Evolutionary conservation across 2,329 filamentous ascomycete genomes (phyloP).

Genomic region (Trichoderma simmonsii): DNA sequence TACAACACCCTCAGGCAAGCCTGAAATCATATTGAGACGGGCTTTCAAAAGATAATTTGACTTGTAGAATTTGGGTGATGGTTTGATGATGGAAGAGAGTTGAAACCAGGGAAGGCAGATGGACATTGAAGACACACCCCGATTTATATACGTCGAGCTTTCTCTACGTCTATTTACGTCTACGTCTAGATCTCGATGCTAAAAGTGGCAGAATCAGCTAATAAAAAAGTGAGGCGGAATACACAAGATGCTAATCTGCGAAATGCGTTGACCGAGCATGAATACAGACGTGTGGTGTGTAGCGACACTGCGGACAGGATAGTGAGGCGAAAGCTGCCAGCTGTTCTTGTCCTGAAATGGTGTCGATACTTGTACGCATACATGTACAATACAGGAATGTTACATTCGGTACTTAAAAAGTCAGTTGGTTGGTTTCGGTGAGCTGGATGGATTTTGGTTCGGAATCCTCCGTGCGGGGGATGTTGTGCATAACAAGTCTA

Average conservation of each 20-base stretch:
- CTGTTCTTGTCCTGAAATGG: not conserved
- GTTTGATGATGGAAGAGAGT: not conserved
- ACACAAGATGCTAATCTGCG: not conserved
- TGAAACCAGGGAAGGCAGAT: not conserved
- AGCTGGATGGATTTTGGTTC: not conserved
- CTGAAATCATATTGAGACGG: not conserved
- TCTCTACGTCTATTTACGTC: not conserved
- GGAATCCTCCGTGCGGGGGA: not conserved
- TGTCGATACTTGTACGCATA: not conserved
- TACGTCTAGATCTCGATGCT: not conserved
- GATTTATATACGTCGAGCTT: not conserved
- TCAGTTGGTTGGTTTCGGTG: not conserved
- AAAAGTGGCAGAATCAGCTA: not conserved
- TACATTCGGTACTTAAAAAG: not conserved
- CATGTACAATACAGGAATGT: not conserved
- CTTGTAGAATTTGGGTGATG: not conserved
- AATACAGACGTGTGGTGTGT: not conserved
- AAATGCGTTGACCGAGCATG: not conserved
- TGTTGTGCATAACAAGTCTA: not conserved
- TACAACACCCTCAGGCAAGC: not conserved
- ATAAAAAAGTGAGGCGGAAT: not conserved
- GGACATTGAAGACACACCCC: not conserved
- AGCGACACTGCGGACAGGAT: not conserved
- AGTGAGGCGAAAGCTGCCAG: not conserved
- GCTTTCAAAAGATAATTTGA: not conserved